Percentiles rank a stretch among this genome's conserved stretches.
phyloP scores from a whole-genome alignment of 495 filamentous ascomycete genomes.

The Penicillium mononematosum region DNA sequence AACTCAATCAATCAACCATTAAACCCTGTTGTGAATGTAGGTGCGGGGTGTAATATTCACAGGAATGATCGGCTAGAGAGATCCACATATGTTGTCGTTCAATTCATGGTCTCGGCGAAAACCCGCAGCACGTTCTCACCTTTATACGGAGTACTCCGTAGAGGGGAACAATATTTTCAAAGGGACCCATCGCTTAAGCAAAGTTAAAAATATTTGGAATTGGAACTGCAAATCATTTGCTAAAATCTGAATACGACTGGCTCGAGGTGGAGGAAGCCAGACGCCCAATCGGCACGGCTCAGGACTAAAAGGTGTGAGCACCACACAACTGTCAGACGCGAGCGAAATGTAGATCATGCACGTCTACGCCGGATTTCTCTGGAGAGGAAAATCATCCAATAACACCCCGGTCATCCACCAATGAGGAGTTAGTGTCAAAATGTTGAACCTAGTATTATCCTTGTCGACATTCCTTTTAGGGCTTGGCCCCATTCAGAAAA shows the following conservation, averaged over 20 bases:
- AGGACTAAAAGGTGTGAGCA: not conserved
- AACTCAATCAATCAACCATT: not conserved
- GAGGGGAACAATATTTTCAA: not conserved
- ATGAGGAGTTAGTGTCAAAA: not conserved
- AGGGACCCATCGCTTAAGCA: not conserved
- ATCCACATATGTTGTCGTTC: not conserved
- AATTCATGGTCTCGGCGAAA: not conserved
- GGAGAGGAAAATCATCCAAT: not conserved
- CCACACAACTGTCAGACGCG: conserved; percentile 10
- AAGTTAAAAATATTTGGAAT: conserved; percentile 13
- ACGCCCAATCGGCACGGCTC: not conserved
- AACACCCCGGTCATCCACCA: not conserved
- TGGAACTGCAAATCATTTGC: conserved; percentile 1
- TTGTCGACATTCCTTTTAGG: not conserved
- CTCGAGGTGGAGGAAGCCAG: not conserved
- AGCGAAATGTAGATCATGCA: conserved; percentile 10
- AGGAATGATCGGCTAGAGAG: conserved; percentile 5
- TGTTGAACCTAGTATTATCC: not conserved
- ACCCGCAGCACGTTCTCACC: not conserved
- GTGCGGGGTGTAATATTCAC: conserved; percentile 7
- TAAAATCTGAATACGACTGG: conserved; percentile 1
- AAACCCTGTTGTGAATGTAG: not conserved
- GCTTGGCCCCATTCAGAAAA: not conserved
- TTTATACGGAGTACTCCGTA: not conserved
- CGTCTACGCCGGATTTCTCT: not conserved